Evolutionary conservation across 2,329 filamentous ascomycete species (phyloP).

Genomic region (Penicillium vulpinum): DNA sequence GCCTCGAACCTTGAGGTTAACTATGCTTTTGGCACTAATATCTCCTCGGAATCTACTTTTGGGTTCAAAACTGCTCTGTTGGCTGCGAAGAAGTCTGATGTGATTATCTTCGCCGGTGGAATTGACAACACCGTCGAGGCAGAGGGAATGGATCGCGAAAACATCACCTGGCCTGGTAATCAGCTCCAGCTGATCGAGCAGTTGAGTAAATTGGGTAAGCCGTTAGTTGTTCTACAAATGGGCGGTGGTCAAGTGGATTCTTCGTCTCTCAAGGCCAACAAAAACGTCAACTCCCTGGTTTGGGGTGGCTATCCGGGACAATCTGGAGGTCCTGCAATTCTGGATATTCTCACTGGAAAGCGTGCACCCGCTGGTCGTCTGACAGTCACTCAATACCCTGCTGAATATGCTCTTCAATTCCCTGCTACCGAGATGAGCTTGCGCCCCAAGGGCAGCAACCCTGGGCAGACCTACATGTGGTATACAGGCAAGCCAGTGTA

Average conservation of each 20-base stretch:
- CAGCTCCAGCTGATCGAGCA: conserved; percentile 44
- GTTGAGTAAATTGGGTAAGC: conserved; percentile 40
- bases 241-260: conserved; percentile 49
- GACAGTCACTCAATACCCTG: conserved; percentile 41
- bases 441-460: conserved; percentile 39
- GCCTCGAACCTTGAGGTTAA: conserved; percentile 49
- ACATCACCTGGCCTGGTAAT: conserved; percentile 46
- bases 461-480: conserved; percentile 50
- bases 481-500: conserved; percentile 43
- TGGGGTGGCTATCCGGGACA: conserved; percentile 51
- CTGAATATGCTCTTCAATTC: conserved; percentile 45
- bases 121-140: conserved; percentile 46
- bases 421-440: conserved; percentile 45
- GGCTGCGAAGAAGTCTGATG: conserved; percentile 38
- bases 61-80: conserved; percentile 36
- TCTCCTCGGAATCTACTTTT: conserved; percentile 30
- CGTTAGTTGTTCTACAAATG: conserved; percentile 45
- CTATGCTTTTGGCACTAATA: conserved; percentile 45
- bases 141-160: conserved; percentile 43
- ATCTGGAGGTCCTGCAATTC: conserved; percentile 43
- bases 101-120: conserved; percentile 44
- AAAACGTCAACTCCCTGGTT: conserved; percentile 43
- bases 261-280: conserved; percentile 39
- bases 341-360: conserved; percentile 46
- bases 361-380: conserved; percentile 46